Base-by-base conservation (phyloP, 2,329 filamentous ascomycete species). In the Xylariaceae sp. region DNA sequence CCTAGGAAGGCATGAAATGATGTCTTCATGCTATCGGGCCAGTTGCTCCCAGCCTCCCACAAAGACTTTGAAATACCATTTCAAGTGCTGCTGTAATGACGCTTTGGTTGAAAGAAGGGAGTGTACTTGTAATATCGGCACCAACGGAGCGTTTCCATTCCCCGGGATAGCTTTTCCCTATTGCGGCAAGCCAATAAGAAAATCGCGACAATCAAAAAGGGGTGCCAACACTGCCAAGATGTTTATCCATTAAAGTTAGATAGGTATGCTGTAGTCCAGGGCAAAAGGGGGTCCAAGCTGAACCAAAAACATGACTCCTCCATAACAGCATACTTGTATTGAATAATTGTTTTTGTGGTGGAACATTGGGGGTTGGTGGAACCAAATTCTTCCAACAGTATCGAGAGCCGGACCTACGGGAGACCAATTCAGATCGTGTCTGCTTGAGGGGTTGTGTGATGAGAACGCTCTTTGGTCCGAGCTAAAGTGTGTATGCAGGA, bases 231-330 rank as follows among this genome's bases (percentile, higher is more conserved):
- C n/a, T n/a, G n/a, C n/a, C n/a, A n/a, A n/a, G n/a, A n/a, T n/a
- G n/a, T n/a, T n/a, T n/a, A n/a, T n/a, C n/a, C n/a, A n/a, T n/a
- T n/a, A n/a, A n/a, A n/a, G n/a, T n/a, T n/a, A n/a, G n/a, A n/a
- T n/a, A n/a, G n/a, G n/a, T n/a, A n/a, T n/a, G n/a, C n/a, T n/a
- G n/a, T n/a, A n/a, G n/a, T n/a, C n/a, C n/a, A n/a, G 21, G 7
- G 21, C 21, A 24, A 11, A 24, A 24, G 11, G 21, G 21, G 21
- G 21, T 24, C 11, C 11, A 24, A n/a, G n/a, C 21, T 24, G 6
- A 24, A 24, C 6, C 7, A 24, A 11, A 45, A 47, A 47, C 42
- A 42, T 41, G 45, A 42, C 38, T 34, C 33, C 34, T 36, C 45
- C 39, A 42, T 40, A 36, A n/a, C n/a, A 26, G 34, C 34, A 27